phyloP scores from a whole-genome alignment of 2,329 filamentous ascomycete genomes.

The Gnomoniopsis sp. region DNA sequence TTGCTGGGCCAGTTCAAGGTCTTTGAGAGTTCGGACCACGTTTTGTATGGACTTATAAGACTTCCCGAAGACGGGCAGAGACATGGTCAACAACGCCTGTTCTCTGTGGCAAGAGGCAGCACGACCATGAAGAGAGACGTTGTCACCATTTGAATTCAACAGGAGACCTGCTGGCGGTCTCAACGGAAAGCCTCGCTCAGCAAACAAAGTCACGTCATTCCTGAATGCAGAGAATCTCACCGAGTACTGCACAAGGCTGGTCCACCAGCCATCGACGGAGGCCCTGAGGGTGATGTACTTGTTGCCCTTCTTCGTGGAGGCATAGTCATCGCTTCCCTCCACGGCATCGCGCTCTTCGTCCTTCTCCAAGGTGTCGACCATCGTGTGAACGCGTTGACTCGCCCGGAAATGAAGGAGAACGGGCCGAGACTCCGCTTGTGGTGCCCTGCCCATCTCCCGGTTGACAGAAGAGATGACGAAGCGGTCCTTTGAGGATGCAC shows the following conservation, averaged over 20 bases:
- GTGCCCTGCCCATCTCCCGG: conserved; percentile 16
- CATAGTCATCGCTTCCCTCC: background rate
- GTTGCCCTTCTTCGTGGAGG: background rate
- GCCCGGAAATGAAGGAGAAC: conserved; percentile 12
- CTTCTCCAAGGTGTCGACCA: background rate
- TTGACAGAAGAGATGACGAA: conserved; percentile 26
- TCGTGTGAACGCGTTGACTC: conserved; percentile 4
- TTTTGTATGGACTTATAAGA: background rate
- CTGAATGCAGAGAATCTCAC: background rate
- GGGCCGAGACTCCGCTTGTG: conserved; percentile 3
- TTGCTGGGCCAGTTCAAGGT: conserved; percentile 11
- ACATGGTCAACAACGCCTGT: conserved; percentile 13
- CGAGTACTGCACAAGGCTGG: background rate
- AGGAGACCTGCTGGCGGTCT: conserved; percentile 4
- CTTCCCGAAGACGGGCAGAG: conserved; percentile 10
- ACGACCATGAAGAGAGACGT: background rate
- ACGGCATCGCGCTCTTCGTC: background rate
- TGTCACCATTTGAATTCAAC: background rate
- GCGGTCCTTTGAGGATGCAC: conserved; percentile 22
- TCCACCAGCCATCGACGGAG: conserved; percentile 10
- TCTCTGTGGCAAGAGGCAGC: conserved; percentile 3
- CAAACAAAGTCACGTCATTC: background rate
- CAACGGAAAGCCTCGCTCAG: background rate
- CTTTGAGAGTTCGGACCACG: background rate
- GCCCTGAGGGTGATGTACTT: background rate